Base-by-base conservation (phyloP, 2,329 filamentous ascomycete genomes). In the Alternaria brassicae region DNA sequence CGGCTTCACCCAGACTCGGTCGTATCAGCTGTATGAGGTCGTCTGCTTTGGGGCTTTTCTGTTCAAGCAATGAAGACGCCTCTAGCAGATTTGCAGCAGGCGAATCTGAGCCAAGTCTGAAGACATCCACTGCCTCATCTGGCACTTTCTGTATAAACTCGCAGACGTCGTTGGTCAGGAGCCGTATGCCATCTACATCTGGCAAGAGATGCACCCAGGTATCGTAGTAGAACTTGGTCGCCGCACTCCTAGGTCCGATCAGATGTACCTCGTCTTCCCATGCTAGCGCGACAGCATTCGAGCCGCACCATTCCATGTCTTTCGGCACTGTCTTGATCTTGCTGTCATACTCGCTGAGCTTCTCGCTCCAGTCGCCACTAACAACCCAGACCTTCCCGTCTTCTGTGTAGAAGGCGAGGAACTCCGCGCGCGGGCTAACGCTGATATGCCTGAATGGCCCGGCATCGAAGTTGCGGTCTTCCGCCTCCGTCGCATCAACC, bases 231-330 rank as follows among this genome's bases (percentile, higher is more conserved):
- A 93, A 95, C 78, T 85, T 88, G 28, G 85, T 88, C 5, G 90
- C 88, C 9, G 90, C 86, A 41, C 92, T 92, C 36, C 89, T 90
- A 0, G 93, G 92, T 0, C 94, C 95, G 60, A 99, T 90, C 27
- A 99, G 85, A 73, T 97, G 95, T 4, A 99, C 89, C 77, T 99
- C 95, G 73, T 99, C 95, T 73, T 98, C 95, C 95, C 95, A 99
- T 0, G 93, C 93, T 69, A 99, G 88, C 27, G 97, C 87, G 3
- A 95, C 91, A 13, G 93, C 92, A 77, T 98, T 94, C 70, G 95
- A 94, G 5, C 95, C 95, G 77, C 95, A 99, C 95, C 95, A 99
- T 70, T 95, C 90, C 61, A 99, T 85, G 64, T 95, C 92, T 69
- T 92, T 90, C 3, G 95, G 95, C 1, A 89, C 85, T 5, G 92